A percentile compares a stretch with the other conserved stretches of the same genome.
phyloP scores from a whole-genome alignment of 2,329 filamentous ascomycete genomes.

The Penicillium digitatum region DNA sequence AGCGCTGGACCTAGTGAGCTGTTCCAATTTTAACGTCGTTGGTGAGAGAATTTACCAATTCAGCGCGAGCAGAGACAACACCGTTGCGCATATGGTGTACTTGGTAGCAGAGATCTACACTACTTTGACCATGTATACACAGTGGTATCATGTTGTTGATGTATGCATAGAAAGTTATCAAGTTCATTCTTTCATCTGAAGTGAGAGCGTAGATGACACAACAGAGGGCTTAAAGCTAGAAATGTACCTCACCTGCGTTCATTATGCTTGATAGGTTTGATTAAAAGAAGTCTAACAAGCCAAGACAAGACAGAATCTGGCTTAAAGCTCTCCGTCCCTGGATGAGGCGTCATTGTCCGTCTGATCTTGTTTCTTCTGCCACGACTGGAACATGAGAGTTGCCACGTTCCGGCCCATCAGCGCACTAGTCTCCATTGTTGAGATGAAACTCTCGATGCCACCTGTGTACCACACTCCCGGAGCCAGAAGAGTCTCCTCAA shows the following conservation, averaged over 20 bases:
- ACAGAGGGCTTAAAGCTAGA: not conserved
- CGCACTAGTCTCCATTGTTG: conserved; percentile 94
- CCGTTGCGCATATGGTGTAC: not conserved
- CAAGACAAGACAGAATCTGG: not conserved
- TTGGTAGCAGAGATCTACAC: not conserved
- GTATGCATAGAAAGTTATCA: conserved; percentile 12
- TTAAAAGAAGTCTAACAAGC: not conserved
- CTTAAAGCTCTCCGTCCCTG: not conserved
- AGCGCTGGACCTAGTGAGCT: not conserved
- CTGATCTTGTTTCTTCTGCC: conserved; percentile 35
- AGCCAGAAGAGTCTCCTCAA: conserved; percentile 71
- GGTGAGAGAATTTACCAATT: no score
- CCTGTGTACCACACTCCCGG: conserved; percentile 54
- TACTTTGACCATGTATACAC: not conserved
- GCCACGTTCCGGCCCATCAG: conserved; percentile 70
- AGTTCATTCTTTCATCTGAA: conserved; percentile 1
- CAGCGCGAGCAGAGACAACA: not conserved
- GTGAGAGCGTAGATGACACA: not conserved
- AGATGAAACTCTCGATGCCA: conserved; percentile 87
- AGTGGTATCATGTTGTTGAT: not conserved
- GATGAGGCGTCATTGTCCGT: not conserved
- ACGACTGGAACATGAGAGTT: conserved; percentile 53
- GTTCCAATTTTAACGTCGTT: no score
- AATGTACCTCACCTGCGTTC: not conserved
- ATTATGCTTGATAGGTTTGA: not conserved